Evolutionary conservation across 2,329 filamentous ascomycete genomes (phyloP).

Genomic region (Beauveria australis): DNA sequence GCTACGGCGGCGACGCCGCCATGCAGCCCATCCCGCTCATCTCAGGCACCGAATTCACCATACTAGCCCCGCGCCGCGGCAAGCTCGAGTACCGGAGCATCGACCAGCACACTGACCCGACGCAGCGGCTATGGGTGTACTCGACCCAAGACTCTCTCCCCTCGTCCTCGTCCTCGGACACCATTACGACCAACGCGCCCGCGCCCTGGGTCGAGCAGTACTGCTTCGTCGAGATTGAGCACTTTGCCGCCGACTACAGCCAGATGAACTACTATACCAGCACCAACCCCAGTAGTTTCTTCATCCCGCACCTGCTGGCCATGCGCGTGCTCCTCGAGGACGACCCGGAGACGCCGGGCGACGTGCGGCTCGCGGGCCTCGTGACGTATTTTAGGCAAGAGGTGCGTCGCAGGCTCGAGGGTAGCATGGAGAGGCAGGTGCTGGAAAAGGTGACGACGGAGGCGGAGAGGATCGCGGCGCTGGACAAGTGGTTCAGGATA

Average conservation of each 20-base stretch:
- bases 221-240: constrained; percentile 43
- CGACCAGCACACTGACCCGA: constrained; percentile 23
- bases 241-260: constrained; percentile 37
- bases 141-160: constrained; percentile 23
- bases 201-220: constrained; percentile 39
- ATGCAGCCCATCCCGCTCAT: constrained; percentile 25
- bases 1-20: constrained; percentile 44
- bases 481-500: constrained; percentile 43
- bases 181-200: constrained; percentile 13
- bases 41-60: constrained; percentile 19
- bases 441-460: constrained; percentile 38
- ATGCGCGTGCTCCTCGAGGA: constrained; percentile 22
- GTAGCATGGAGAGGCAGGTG: constrained; percentile 27
- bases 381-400: constrained; percentile 35
- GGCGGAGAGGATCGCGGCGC: constrained; percentile 36
- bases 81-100: constrained; percentile 31
- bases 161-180: constrained; percentile 14
- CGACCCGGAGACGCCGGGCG: constrained; percentile 10
- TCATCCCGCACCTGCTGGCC: constrained; percentile 29
- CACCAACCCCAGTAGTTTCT: constrained; percentile 27
- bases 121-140: constrained; percentile 33
- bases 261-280: constrained; percentile 36
- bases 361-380: constrained; percentile 24
- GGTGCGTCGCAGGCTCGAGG: constrained; percentile 33
- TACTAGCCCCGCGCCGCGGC: constrained; percentile 37